phyloP scores from a whole-genome alignment of 2,329 filamentous ascomycete species.

The Fusarium equiseti region DNA sequence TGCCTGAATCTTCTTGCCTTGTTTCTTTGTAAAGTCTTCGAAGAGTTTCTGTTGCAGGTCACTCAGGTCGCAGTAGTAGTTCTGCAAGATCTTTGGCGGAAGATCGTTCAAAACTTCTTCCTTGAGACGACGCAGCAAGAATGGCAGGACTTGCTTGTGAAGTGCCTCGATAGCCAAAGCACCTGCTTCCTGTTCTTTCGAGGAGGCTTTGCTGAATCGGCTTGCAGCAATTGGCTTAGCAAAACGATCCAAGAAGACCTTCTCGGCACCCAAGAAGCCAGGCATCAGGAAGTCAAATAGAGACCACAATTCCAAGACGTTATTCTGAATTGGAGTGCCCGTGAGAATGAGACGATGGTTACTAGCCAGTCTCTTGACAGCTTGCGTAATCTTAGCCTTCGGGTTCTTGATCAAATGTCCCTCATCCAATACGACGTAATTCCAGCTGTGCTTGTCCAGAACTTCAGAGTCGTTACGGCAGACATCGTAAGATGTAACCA shows the following conservation, averaged over 20 bases:
- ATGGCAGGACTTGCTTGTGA: conserved; percentile 97
- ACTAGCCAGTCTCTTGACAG: conserved; percentile 88
- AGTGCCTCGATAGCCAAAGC: conserved; percentile 97
- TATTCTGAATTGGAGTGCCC: conserved; percentile 97
- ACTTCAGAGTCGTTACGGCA: conserved; percentile 95
- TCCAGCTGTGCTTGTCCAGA: conserved; percentile 88
- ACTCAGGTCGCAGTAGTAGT: conserved; percentile 98
- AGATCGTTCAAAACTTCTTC: conserved; percentile 97
- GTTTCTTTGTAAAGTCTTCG: conserved; percentile 94
- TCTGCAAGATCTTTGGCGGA: conserved; percentile 97
- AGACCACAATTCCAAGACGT: conserved; percentile 96
- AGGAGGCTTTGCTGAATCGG: conserved; percentile 95
- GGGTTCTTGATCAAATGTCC: conserved; percentile 99
- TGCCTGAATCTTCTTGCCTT: conserved; percentile 86
- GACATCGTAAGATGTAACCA: conserved; percentile 98
- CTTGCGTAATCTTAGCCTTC: conserved; percentile 93
- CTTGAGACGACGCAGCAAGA: conserved; percentile 94
- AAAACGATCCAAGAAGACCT: conserved; percentile 95
- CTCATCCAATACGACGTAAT: conserved; percentile 97
- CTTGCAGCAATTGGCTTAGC: conserved; percentile 95
- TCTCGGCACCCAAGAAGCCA: conserved; percentile 92
- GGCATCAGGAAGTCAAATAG: conserved; percentile 99
- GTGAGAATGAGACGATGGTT: conserved; percentile 97
- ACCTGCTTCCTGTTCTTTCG: conserved; percentile 97
- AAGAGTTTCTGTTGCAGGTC: conserved; percentile 96